phyloP scores from a whole-genome alignment of 768 basidiomycete genomes.

The Termitomyces sp. region DNA sequence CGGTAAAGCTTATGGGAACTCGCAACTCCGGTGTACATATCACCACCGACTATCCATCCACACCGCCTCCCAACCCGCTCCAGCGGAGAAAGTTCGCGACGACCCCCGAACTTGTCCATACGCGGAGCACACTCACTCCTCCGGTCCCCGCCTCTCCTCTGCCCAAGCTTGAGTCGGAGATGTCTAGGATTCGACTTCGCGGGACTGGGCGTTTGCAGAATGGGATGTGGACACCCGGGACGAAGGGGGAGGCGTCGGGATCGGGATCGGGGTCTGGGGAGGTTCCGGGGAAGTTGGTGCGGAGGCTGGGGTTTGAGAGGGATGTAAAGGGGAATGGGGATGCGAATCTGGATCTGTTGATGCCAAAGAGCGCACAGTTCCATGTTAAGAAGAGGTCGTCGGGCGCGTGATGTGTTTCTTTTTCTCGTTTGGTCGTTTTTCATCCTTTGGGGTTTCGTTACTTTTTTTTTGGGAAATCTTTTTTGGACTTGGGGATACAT shows the following conservation, averaged over 20 bases:
- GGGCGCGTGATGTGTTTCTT: no score
- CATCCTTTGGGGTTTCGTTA: no score
- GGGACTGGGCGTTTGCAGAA: neutral
- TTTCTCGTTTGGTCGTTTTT: no score
- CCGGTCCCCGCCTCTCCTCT: neutral
- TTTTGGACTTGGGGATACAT: no score
- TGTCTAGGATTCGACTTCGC: neutral
- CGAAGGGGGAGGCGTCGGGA: neutral
- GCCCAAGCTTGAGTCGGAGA: neutral
- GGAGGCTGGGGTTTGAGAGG: neutral
- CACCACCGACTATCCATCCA: neutral
- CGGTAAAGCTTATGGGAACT: neutral
- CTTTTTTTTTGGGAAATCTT: no score
- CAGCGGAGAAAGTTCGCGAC: neutral
- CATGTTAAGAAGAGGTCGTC: no score
- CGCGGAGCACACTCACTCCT: neutral
- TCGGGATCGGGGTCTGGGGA: neutral
- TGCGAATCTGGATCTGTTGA: no score
- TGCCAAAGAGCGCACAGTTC: no score
- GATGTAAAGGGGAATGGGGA: neutral
- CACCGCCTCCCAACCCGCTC: neutral
- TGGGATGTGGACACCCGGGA: neutral
- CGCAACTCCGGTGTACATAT: neutral
- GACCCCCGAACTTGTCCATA: neutral
- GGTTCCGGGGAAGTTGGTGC: neutral